Evolutionary conservation across 371 early-diverging fungal genomes (phyloP), one percentile per base, ranked within the genome.

Genomic region (Mucor lusitanicus): DNA sequence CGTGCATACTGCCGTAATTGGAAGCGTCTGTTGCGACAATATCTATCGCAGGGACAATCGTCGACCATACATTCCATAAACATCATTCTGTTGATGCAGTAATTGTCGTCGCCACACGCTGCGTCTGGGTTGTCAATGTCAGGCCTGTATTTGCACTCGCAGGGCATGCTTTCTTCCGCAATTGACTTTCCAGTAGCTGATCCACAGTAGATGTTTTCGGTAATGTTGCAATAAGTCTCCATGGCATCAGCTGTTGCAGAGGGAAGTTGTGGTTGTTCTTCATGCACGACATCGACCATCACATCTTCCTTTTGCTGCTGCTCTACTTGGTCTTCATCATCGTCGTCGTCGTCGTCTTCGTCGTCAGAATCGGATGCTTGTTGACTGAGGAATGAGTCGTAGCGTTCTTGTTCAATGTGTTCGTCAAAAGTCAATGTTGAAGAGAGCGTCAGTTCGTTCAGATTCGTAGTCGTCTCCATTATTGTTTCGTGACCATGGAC

Each of bases 31-130:
- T 99, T 99, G 59, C 87, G 85, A 75, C 99, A 99, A 72, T 88
- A 87, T 53, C 90, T 79, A 12, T 96, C 97, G 64, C 90, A 89
- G 17, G 97, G 94, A 79, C 99, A 99, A 48, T 92, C 91, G 37
- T 92, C 90, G 32, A 83, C 87, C 40, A 88, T 87, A 76, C 99
- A 99, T 77, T 99, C 99, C 72, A 97, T 93, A 64, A 92, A 92
- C 65, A 97, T 82, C 75, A 90, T 88, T 57, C 97, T 82, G 76
- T 99, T 99, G 76, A 98, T 95, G 78, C 99, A 99, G 37, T 85
- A 79, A 27, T 91, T 85, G 61, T 89, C 88, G 33, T 91, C 92
- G 21, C 97, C 97, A 75, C 97, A 97, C 3, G 97, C 97, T 54
- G 71, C 80, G 17, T 59, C 64, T 7, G 78, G 79, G 35, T 80